Conservation (phyloP, 2,329 filamentous ascomycete genomes). For the Fusarium ramigenum region DNA sequence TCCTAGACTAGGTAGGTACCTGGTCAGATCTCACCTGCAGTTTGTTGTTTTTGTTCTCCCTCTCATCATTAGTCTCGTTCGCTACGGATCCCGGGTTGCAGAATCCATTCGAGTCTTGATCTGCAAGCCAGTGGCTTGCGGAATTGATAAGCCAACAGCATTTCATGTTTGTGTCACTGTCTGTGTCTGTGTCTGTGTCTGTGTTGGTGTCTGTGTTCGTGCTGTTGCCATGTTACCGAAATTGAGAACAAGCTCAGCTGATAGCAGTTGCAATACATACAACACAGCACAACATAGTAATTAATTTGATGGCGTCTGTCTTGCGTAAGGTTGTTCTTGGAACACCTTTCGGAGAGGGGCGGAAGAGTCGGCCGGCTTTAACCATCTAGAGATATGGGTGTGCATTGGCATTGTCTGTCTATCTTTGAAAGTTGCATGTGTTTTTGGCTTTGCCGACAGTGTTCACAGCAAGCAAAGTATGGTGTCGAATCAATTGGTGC, state of each 20-base stretch:
- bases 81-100: background rate
- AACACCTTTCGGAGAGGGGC: background rate
- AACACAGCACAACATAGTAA: background rate
- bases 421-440: background rate
- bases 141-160: background rate
- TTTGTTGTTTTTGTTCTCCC: background rate
- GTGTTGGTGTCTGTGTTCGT: background rate
- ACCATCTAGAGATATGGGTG: background rate
- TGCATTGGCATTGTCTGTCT: background rate
- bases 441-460: background rate
- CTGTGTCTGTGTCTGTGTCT: background rate
- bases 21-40: constrained; percentile 3
- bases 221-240: background rate
- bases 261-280: background rate
- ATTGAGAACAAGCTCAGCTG: background rate
- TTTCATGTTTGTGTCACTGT: background rate
- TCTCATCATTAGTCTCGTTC: background rate
- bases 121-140: constrained; percentile 10
- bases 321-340: background rate
- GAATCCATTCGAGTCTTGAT: constrained; percentile 3
- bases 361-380: background rate
- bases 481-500: background rate
- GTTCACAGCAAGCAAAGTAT: background rate
- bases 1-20: background rate
- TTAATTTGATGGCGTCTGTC: background rate